Base-by-base conservation (phyloP, 768 basidiomycete genomes). In the Lactarius sanguifluus region DNA sequence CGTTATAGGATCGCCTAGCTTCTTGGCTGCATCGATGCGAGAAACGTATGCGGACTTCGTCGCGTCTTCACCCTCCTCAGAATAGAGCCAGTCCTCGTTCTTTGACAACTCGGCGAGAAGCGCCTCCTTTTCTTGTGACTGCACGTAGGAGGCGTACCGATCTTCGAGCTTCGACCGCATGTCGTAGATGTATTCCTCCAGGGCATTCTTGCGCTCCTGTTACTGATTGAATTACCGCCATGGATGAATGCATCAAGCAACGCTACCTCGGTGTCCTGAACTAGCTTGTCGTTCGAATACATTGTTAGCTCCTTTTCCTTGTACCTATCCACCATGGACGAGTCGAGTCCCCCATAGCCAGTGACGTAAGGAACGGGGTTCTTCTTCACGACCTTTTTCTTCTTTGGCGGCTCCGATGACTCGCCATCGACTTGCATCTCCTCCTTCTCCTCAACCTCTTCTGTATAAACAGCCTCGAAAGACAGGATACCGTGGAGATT, bases 101-200 rank as follows among this genome's bases (percentile, higher is more conserved):
- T 88, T 88, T 64, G 83, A 80, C 38, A 96, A 82, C 55, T 87
- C 84, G 23, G 73, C 78, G 34, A 93, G 80, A 43, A 98, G 86
- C 67, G 85, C 85, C 68, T 85, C 76, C 80, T 95, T 96, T 79
- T 98, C 96, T 15, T 80, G 76, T 0, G 86, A 58, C 73, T 89
- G 83, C 61, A 90, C 91, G 77, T 82, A 98, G 15, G 85, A 57
- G 20, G 88, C 87, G 73, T 92, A 97, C 59, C 90, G 86, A 57
- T 90, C 92, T 43, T 98, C 96, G 67, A 99, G 85, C 81, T 97
- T 96, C 77, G 86, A 81, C 45, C 95, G 91, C 73, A 84, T 94
- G 77, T 98, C 96, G 79, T 98, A 98, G 65, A 98, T 91, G 81
- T 96, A 98, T 79, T 98, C 97, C 80, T 99, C 96, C 16, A 99